Evolutionary conservation across 192 early-diverging fungal species (phyloP).

Genomic region (Radiomyces spectabilis): DNA sequence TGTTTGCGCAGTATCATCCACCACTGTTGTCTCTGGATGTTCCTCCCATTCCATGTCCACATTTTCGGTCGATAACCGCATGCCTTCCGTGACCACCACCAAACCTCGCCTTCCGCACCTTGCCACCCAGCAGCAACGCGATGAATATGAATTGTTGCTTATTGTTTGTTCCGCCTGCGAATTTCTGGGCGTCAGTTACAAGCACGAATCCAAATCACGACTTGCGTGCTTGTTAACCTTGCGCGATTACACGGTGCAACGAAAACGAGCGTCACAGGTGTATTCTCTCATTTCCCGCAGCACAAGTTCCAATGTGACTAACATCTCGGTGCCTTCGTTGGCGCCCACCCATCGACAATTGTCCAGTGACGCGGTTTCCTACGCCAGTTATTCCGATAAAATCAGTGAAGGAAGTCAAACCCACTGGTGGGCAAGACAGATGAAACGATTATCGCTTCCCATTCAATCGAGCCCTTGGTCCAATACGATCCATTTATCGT

Average conservation of each 20-base stretch:
- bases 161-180: constrained; percentile 19
- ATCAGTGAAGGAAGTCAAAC: too few relatives aligned
- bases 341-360: too few relatives aligned
- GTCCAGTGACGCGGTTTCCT: too few relatives aligned
- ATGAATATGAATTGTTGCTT: constrained; percentile 15
- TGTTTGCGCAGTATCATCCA: not conserved
- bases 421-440: not conserved
- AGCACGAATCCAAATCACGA: constrained; percentile 7
- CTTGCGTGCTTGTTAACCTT: constrained; percentile 16
- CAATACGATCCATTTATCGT: not conserved
- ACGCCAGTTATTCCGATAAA: too few relatives aligned
- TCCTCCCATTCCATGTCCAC: constrained; percentile 1
- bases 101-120: too few relatives aligned
- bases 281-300: not conserved
- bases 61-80: not conserved
- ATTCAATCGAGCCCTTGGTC: not conserved
- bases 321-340: not conserved
- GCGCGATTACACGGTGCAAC: constrained; percentile 10
- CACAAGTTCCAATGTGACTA: too few relatives aligned
- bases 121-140: not conserved
- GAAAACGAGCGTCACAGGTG: not conserved
- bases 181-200: constrained; percentile 23
- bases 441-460: not conserved
- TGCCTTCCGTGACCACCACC: not conserved
- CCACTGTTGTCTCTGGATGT: not conserved